Evolutionary conservation across 352 stramenopile genomes (phyloP).

Genomic region (Pythium utonaiense): DNA sequence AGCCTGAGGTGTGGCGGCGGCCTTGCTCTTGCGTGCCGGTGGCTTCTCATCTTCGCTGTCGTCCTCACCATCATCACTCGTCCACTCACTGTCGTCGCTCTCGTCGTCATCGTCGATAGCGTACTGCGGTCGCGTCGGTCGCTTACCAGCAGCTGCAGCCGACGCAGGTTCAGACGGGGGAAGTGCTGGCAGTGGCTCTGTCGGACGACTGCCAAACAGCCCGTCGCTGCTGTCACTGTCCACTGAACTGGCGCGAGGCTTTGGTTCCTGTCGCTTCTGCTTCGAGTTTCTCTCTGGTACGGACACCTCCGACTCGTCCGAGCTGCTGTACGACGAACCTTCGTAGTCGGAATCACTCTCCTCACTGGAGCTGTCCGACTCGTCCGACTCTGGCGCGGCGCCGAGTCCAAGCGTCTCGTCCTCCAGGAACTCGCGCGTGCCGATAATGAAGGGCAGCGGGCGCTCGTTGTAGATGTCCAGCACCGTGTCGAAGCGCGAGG

Average conservation of each 20-base stretch:
- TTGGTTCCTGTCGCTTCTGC: conserved; percentile 12
- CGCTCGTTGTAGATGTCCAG: conserved; percentile 89
- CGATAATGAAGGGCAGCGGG: conserved; percentile 84
- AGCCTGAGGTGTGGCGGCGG: neutral
- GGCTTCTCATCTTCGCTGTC: conserved; percentile 7
- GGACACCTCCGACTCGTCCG: conserved; percentile 44
- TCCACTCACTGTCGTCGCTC: conserved; percentile 38
- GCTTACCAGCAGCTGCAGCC: neutral
- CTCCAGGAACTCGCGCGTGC: conserved; percentile 80
- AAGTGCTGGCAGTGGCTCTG: conserved; percentile 22
- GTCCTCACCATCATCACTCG: conserved; percentile 35
- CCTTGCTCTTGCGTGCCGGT: conserved; percentile 3
- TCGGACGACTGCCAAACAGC: conserved; percentile 42
- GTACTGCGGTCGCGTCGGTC: conserved; percentile 8
- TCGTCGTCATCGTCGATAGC: conserved; percentile 38
- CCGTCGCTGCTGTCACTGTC: conserved; percentile 52
- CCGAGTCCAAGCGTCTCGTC: conserved; percentile 81
- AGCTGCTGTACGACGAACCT: conserved; percentile 66
- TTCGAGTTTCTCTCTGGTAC: conserved; percentile 5
- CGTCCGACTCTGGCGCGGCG: conserved; percentile 47
- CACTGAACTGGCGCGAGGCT: conserved; percentile 38
- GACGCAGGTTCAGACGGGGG: conserved; percentile 32
- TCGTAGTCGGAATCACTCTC: conserved; percentile 56
- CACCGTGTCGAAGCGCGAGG: conserved; percentile 63
- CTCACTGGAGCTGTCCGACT: conserved; percentile 34